These are phyloP conservation scores for Coniochaeta hoffmannii DNA, from an alignment of 2,329 filamentous ascomycete genomes.

Conservation along the genomic window DNA sequence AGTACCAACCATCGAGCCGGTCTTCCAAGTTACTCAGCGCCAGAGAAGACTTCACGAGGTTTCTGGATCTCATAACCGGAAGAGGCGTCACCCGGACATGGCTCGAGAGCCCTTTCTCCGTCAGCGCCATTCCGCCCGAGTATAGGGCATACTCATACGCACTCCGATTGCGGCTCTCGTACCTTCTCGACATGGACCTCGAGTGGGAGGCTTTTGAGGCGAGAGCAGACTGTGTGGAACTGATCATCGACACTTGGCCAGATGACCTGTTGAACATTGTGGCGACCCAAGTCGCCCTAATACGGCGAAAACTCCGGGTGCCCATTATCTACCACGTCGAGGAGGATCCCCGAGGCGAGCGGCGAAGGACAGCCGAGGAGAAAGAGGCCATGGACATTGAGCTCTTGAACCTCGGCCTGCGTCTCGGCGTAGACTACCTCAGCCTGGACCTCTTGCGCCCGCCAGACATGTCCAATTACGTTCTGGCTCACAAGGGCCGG, in stretches of 20 bases:
- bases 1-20: conserved; percentile 31
- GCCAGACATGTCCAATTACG: conserved; percentile 36
- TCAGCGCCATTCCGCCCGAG: conserved; percentile 51
- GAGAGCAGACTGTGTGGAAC: conserved; percentile 50
- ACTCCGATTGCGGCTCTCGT: conserved; percentile 53
- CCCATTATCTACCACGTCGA: conserved; percentile 53
- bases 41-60: conserved; percentile 53
- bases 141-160: conserved; percentile 53
- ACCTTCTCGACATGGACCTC: conserved; percentile 43
- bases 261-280: conserved; percentile 39
- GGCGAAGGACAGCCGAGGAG: conserved; percentile 28
- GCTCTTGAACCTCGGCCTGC: conserved; percentile 55
- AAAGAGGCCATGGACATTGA: conserved; percentile 41
- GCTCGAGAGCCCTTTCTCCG: conserved; percentile 52
- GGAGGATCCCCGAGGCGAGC: conserved; percentile 35
- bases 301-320: conserved; percentile 46
- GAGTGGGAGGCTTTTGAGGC: conserved; percentile 48
- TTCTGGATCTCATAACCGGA: conserved; percentile 50
- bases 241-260: conserved; percentile 52
- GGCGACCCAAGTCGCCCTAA: conserved; percentile 47
- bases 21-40: conserved; percentile 51
- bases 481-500: conserved; percentile 45
- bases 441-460: conserved; percentile 55
- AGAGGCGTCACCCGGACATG: conserved; percentile 42
- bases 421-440: conserved; percentile 58